Base-by-base conservation (phyloP, 2,329 filamentous ascomycete species). In the Fusarium kyushuense region DNA sequence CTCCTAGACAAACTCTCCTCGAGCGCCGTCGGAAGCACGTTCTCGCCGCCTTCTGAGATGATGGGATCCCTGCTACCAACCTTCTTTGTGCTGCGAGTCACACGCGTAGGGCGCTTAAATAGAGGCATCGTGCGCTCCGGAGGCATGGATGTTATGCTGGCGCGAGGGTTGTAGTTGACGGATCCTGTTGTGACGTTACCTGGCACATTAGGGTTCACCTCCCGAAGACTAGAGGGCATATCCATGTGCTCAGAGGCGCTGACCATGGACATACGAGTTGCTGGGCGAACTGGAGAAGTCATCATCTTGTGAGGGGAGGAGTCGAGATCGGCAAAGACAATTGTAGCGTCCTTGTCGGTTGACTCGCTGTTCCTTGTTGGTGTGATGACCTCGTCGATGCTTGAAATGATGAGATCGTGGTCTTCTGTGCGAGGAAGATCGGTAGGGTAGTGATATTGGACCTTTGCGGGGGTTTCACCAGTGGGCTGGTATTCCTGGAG, bases 401-500 rank as follows among this genome's bases (percentile, higher is more conserved):
- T 79, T 17, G 81, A 79, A 35, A 85, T 76, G 19, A 87, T 78
- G 16, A 77, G 69, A 2, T 83, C 82, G 66, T 83, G 83, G 0
- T 83, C 68, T 27, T 80, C 79, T 1, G 96, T 98, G 27, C 90
- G 89, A 5, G 96, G 96, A 2, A 99, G 84, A 3, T 86, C 83
- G 2, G 87, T 91, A 0, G 93, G 92, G 74, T 93, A 97, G n/a
- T 88, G 84, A 79, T 98, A 99, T 53, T 89, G 84, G 30, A 85
- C 82, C 80, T 94, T 96, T 75, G 92, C 88, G 0, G 96, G 96
- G 2, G 96, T 98, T 46, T 91, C 85, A 52, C 96, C 95, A 0
- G 96, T 98, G 0, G 92, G 87, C 36, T 88, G 83, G 77, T 98
- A 98, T 76, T 97, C 94, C 54, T 89, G 85, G 53, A 98, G 84